Evolutionary conservation across 805 yeast genomes (phyloP).

Genomic region (Blastobotrys muscicola): DNA sequence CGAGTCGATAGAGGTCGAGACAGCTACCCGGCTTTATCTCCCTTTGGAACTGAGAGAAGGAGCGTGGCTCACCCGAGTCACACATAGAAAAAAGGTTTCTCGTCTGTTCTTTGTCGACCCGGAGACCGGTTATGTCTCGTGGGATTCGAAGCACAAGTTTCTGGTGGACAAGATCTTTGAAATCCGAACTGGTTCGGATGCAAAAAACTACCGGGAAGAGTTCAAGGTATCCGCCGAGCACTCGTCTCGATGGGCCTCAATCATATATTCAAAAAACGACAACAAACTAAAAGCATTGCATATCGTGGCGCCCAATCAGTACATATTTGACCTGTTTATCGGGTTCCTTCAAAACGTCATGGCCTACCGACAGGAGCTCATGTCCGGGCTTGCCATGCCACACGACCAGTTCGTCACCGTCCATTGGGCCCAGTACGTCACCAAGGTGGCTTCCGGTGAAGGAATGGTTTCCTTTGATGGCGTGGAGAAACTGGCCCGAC

Average conservation of each 20-base stretch:
- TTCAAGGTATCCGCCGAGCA: conserved; percentile 60
- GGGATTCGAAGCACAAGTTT: conserved; percentile 44
- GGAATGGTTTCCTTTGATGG: conserved; percentile 46
- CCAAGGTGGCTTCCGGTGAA: conserved; percentile 24
- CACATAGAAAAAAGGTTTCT: conserved; percentile 58
- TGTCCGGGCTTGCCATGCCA: conserved; percentile 53
- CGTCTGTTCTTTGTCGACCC: conserved; percentile 49
- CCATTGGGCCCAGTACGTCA: conserved; percentile 44
- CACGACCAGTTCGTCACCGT: conserved; percentile 52
- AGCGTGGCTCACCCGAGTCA: conserved; percentile 53
- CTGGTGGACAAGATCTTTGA: conserved; percentile 56
- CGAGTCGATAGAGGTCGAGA: too few species aligned
- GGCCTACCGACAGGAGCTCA: conserved; percentile 48
- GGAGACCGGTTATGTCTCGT: conserved; percentile 42
- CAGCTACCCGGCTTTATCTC: conserved; percentile 27
- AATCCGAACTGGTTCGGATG: conserved; percentile 56
- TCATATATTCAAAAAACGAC: conserved; percentile 54
- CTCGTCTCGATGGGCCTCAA: conserved; percentile 66
- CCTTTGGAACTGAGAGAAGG: conserved; percentile 47
- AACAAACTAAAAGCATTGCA: conserved; percentile 72
- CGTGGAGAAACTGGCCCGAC: conserved; percentile 51
- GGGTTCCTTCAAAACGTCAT: conserved; percentile 47
- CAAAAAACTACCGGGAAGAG: conserved; percentile 79
- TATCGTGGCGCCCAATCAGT: conserved; percentile 49
- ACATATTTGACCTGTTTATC: conserved; percentile 46